phyloP scores from a whole-genome alignment of 139 green algal genomes.

The Limnomonas spitsbergensis region DNA sequence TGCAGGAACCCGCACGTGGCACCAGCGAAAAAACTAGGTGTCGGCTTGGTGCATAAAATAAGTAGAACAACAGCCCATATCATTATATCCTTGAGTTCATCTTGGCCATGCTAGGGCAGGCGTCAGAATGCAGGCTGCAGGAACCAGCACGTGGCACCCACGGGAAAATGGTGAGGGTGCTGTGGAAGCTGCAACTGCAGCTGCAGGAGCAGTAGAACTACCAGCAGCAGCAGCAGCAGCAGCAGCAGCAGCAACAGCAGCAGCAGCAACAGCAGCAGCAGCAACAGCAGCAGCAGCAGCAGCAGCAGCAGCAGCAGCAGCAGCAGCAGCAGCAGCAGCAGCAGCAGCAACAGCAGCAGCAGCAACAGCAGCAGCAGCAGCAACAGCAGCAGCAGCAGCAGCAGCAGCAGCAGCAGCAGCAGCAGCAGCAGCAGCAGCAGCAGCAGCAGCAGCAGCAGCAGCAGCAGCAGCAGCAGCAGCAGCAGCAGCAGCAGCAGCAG shows the following conservation, averaged over 20 bases:
- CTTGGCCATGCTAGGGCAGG: too few relatives aligned
- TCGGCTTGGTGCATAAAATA: too few relatives aligned
- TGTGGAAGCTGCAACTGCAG: slow-evolving; percentile 12
- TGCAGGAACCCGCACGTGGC: too few relatives aligned
- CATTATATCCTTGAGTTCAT: too few relatives aligned
- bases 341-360: neutral
- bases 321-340: neutral
- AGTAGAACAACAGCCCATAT: too few relatives aligned
- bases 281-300: neutral
- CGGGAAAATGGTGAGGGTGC: neutral
- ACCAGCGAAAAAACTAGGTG: too few relatives aligned
- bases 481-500: neutral
- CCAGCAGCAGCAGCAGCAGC: slow-evolving; percentile 10
- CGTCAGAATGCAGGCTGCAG: too few relatives aligned
- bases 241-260: neutral
- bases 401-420: neutral
- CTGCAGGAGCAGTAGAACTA: neutral
- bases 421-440: neutral
- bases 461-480: neutral
- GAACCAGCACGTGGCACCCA: too few relatives aligned
- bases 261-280: neutral
- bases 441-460: neutral
- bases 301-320: neutral
- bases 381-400: neutral
- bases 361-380: neutral